Conservation (phyloP, 768 basidiomycete genomes). For the Candolleomyces eurysporus region DNA sequence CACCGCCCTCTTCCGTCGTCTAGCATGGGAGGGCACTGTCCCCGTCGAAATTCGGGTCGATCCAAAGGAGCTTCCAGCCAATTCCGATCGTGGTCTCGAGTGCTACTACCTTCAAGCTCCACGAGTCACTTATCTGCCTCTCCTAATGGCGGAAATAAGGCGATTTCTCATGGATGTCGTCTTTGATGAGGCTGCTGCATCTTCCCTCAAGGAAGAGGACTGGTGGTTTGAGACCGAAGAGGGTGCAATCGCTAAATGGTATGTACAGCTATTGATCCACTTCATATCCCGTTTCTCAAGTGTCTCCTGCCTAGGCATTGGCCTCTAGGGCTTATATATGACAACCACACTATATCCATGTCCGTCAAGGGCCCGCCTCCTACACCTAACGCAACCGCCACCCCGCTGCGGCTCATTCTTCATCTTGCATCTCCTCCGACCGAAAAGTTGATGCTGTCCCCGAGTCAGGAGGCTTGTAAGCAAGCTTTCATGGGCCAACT, state of each 20-base stretch:
- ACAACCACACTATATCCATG: constrained; percentile 69
- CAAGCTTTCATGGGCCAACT: constrained; percentile 93
- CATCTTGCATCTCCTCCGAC: constrained; percentile 87
- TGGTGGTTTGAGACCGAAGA: constrained; percentile 98
- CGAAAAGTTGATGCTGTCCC: constrained; percentile 80
- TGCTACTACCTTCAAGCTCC: constrained; percentile 91
- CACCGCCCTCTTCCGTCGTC: constrained; percentile 80
- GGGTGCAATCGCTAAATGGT: constrained; percentile 87
- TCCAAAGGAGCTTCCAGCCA: constrained; percentile 85
- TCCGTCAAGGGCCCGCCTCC: constrained; percentile 53
- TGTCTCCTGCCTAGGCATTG: constrained; percentile 77
- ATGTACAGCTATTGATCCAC: constrained; percentile 21
- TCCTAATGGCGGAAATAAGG: constrained; percentile 85
- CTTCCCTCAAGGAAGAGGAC: constrained; percentile 78
- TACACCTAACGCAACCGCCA: constrained; percentile 32
- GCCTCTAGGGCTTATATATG: constrained; percentile 94
- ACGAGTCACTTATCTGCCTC: constrained; percentile 88
- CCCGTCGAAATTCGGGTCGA: constrained; percentile 89
- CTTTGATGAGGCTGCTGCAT: constrained; percentile 81
- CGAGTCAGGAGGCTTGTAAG: constrained; percentile 84
- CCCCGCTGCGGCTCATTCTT: constrained; percentile 75
- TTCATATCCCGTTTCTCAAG: background rate
- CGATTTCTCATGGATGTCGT: constrained; percentile 90
- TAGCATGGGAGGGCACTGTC: constrained; percentile 90
- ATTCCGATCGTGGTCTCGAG: constrained; percentile 85